A percentile compares a stretch with the other conserved stretches of the same genome.
phyloP scores from a whole-genome alignment of 2,329 filamentous ascomycete species.

The Myrmaecium sp. region DNA sequence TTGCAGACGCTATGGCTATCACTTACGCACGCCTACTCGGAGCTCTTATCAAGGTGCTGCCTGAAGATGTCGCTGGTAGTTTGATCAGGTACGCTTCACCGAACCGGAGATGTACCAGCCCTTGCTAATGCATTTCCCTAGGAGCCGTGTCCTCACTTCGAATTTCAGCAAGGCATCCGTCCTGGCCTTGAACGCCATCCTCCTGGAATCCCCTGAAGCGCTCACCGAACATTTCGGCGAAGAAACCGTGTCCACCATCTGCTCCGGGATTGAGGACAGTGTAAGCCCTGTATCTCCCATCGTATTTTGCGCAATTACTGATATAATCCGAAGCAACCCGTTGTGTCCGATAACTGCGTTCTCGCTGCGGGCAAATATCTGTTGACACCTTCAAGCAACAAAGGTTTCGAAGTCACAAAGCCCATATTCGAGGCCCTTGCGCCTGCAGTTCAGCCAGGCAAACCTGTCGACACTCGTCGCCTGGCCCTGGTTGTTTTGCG shows the following conservation, averaged over 20 bases:
- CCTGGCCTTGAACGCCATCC: slow-evolving; percentile 72
- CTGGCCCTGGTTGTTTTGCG: slow-evolving; percentile 75
- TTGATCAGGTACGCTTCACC: slow-evolving; percentile 35
- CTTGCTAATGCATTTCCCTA: slow-evolving; percentile 29
- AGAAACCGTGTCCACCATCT: slow-evolving; percentile 61
- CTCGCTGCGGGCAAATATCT: slow-evolving; percentile 85
- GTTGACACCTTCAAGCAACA: slow-evolving; percentile 45
- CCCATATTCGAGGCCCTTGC: slow-evolving; percentile 66
- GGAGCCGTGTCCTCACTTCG: slow-evolving; percentile 58
- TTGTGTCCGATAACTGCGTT: slow-evolving; percentile 74
- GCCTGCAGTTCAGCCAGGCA: slow-evolving; percentile 57
- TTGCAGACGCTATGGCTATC: slow-evolving; percentile 52
- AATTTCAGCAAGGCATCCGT: slow-evolving; percentile 65
- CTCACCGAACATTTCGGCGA: slow-evolving; percentile 53
- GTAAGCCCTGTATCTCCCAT: slow-evolving; percentile 34
- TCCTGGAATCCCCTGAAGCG: slow-evolving; percentile 60
- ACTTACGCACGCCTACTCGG: slow-evolving; percentile 84
- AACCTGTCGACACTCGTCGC: slow-evolving; percentile 66
- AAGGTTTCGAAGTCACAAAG: slow-evolving; percentile 61
- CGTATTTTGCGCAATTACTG: slow-evolving; percentile 1
- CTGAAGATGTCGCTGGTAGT: slow-evolving; percentile 46
- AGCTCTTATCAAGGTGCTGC: slow-evolving; percentile 73
- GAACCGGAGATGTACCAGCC: neutral
- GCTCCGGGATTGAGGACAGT: slow-evolving; percentile 60
- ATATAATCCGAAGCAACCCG: slow-evolving; percentile 37